Evolutionary conservation across 176 grass and related monocot genomes (phyloP).

Genomic region (Puya raimondii): DNA sequence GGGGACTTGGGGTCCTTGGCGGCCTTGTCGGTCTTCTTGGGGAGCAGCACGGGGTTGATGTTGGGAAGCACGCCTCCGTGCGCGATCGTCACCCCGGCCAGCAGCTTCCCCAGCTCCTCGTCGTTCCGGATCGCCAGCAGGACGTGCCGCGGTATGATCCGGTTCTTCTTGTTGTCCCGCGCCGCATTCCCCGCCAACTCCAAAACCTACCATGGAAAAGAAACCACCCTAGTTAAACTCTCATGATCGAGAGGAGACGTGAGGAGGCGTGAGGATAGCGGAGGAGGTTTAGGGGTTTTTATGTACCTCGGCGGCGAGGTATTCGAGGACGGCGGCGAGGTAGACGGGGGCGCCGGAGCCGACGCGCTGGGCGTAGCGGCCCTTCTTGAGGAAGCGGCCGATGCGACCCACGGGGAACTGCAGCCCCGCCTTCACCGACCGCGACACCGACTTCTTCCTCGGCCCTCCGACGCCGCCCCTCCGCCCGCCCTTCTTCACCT

Average conservation of each 20-base stretch:
- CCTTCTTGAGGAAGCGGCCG: constrained; percentile 61
- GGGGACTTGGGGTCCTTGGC: constrained; percentile 25
- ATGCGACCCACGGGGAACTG: constrained; percentile 77
- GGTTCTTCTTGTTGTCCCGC: constrained; percentile 57
- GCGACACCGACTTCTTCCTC: constrained; percentile 44
- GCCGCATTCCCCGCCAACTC: constrained; percentile 56
- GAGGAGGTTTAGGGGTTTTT: no score
- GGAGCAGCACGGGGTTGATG: constrained; percentile 47
- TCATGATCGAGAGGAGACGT: no score
- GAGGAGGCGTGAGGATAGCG: no score
- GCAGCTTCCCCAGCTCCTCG: constrained; percentile 50
- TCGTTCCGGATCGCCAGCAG: constrained; percentile 52
- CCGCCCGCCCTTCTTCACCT: constrained; percentile 43
- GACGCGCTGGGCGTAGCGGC: constrained; percentile 55
- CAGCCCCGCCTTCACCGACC: constrained; percentile 59
- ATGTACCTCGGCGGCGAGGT: constrained; percentile 69
- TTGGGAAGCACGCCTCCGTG: constrained; percentile 50
- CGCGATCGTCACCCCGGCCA: constrained; percentile 45
- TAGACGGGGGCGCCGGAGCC: constrained; percentile 59
- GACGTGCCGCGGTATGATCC: constrained; percentile 51
- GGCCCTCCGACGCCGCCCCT: constrained; percentile 40
- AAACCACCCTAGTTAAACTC: background rate
- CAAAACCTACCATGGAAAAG: no score
- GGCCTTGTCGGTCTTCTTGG: constrained; percentile 45
- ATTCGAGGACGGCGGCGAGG: constrained; percentile 66